Conservation (phyloP, 805 yeast species). For the Yarrowia porcina region DNA sequence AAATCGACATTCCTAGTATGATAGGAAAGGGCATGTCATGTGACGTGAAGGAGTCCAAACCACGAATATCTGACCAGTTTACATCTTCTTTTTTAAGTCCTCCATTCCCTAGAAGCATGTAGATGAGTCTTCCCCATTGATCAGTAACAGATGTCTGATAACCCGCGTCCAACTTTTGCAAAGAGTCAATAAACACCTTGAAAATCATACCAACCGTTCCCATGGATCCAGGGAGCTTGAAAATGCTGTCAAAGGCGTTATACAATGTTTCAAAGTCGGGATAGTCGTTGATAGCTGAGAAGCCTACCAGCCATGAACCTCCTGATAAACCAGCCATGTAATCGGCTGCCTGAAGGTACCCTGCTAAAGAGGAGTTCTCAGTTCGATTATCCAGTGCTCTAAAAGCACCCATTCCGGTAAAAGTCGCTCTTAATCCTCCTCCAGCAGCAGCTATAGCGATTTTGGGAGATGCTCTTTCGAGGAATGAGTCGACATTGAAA, state of each 20-base stretch:
- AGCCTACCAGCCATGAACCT: conserved; percentile 74
- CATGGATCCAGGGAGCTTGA: background rate
- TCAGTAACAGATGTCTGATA: conserved; percentile 69
- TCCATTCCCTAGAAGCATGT: conserved; percentile 66
- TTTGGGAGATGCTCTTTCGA: background rate
- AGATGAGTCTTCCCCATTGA: conserved; percentile 75
- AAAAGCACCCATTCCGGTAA: conserved; percentile 77
- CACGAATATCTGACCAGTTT: conserved; percentile 56
- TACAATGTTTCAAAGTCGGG: background rate
- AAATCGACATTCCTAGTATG: conserved; percentile 44
- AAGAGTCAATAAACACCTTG: conserved; percentile 48
- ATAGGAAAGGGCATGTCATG: conserved; percentile 73
- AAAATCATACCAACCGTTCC: conserved; percentile 44
- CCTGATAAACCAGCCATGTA: conserved; percentile 80
- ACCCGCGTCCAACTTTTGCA: conserved; percentile 58
- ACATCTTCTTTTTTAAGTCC: conserved; percentile 44
- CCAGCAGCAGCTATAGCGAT: conserved; percentile 46
- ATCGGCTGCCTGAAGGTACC: conserved; percentile 64
- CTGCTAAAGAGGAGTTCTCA: conserved; percentile 46
- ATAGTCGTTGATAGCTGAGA: conserved; percentile 55
- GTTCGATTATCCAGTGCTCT: conserved; percentile 78
- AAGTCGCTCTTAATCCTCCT: conserved; percentile 89
- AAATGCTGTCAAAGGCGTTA: background rate
- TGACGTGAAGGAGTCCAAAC: conserved; percentile 55
- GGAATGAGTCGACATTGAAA: background rate